These are phyloP conservation scores for Sarocladium kiliense DNA, from an alignment of 2,329 filamentous ascomycete species.

Conservation along the genomic window DNA sequence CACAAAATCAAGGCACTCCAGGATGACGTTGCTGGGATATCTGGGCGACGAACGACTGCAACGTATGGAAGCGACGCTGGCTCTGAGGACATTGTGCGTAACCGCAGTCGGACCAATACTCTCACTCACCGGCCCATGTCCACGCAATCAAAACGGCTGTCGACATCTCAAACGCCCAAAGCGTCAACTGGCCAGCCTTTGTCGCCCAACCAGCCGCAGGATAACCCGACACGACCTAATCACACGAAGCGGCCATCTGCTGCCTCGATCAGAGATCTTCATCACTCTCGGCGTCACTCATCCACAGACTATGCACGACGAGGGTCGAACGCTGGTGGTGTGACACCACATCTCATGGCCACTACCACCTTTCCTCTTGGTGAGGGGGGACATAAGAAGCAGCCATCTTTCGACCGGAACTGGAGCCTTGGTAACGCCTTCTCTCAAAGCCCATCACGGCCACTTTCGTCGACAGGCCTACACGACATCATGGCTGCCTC, in stretches of 20 bases:
- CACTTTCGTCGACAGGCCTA: conserved; percentile 48
- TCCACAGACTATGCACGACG: conserved; percentile 66
- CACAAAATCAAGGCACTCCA: conserved; percentile 92
- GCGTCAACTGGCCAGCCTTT: conserved; percentile 17
- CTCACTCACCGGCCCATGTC: conserved; percentile 46
- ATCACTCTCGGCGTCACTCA: conserved; percentile 82
- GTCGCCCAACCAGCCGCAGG: conserved; percentile 32
- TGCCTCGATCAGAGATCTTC: conserved; percentile 73
- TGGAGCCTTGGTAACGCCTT: conserved; percentile 59
- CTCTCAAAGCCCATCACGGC: conserved; percentile 33
- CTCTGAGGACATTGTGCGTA: conserved; percentile 45
- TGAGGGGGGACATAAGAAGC: conserved; percentile 51
- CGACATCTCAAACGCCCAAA: conserved; percentile 44
- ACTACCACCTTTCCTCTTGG: conserved; percentile 37
- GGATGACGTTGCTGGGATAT: conserved; percentile 60
- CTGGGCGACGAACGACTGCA: conserved; percentile 47
- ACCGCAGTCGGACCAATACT: conserved; percentile 53
- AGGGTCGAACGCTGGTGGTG: conserved; percentile 4
- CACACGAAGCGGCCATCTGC: conserved; percentile 66
- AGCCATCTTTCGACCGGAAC: conserved; percentile 65
- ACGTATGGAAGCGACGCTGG: conserved; percentile 55
- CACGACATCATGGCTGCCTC: conserved; percentile 37
- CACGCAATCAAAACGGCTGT: conserved; percentile 42
- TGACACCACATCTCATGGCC: conserved; percentile 34
- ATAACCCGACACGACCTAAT: conserved; percentile 40